Evolutionary conservation across 2,329 filamentous ascomycete species (phyloP), one percentile per base, ranked within the genome.

Genomic region (Corinectria fuckeliana): DNA sequence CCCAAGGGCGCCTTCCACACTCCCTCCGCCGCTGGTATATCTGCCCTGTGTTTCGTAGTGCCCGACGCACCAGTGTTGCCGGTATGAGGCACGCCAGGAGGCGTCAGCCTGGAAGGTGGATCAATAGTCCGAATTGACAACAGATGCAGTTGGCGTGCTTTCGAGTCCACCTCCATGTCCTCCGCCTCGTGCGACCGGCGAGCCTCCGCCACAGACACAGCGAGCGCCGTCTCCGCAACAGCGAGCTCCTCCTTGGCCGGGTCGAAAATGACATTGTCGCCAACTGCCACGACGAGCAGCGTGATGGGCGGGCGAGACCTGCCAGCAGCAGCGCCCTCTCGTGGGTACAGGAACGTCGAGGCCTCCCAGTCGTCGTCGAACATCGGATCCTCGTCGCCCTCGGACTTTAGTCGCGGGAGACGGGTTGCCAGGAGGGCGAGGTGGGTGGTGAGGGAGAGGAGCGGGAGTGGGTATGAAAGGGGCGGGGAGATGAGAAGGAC

Each of bases 291-390:
- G 56, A 98, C 92, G 10, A 99, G 88, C 18, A 99, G 84, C 3
- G 94, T 97, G 56, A 99, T 86, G 0, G 95, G 93, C 4, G 95
- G 95, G 48, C 89, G 85, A 10, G 80, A 73, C 0, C 70, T 69
- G 2, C 65, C 67, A 16, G 72, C 67, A 20, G 69, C 62, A 4
- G 67, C 70, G 30, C 68, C 70, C 13, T 76, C 73, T 59, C 82
- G 83, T 1, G 88, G 85, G 78, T 96, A 99, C 26, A 99, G 80
- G 57, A 88, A 88, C 16, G 87, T 83, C 1, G 93, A 88, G 14
- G 90, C 91, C 64, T 91, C 92, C 95, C 95, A 99, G 79, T 99
- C 95, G 78, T 99, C 95, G 79, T 97, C 91, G 77, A 99, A 99
- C 73, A 97, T 88, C 11, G 95, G 95, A 69, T 99, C 95, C 79